These are phyloP conservation scores for Allantophomopsis lycopodina DNA, from an alignment of 2,329 filamentous ascomycete genomes.

Conservation along the genomic window DNA sequence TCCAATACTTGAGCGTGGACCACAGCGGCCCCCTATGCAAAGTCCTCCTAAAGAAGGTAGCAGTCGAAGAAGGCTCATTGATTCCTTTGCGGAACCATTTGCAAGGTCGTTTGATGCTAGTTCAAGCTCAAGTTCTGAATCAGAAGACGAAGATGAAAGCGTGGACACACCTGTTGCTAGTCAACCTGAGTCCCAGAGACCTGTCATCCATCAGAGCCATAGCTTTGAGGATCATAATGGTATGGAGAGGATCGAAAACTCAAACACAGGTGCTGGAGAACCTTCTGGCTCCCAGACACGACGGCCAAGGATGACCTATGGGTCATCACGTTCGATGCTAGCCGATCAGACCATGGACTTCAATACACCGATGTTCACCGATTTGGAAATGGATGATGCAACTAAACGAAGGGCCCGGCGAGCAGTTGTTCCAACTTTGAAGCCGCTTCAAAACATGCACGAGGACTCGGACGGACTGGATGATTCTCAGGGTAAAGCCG, in stretches of 20 bases:
- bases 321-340: constrained; percentile 14
- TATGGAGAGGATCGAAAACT: neutral
- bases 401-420: constrained; percentile 1
- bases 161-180: constrained; percentile 2
- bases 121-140: neutral
- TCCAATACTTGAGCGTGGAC: neutral
- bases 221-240: neutral
- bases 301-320: neutral
- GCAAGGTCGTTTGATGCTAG: neutral
- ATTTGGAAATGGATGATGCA: neutral
- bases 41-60: neutral
- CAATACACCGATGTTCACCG: neutral
- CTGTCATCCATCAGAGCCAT: neutral
- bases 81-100: constrained; percentile 17
- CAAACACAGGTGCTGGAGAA: neutral
- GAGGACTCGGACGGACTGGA: constrained; percentile 15
- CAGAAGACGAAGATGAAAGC: constrained; percentile 3
- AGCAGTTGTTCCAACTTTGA: constrained; percentile 1
- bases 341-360: constrained; percentile 9
- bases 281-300: neutral
- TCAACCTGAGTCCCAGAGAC: neutral
- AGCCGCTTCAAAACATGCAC: constrained; percentile 13
- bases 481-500: constrained; percentile 17
- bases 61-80: constrained; percentile 16
- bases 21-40: neutral